phyloP scores from a whole-genome alignment of 441 rosid species.

The Syzygium syzygioides region DNA sequence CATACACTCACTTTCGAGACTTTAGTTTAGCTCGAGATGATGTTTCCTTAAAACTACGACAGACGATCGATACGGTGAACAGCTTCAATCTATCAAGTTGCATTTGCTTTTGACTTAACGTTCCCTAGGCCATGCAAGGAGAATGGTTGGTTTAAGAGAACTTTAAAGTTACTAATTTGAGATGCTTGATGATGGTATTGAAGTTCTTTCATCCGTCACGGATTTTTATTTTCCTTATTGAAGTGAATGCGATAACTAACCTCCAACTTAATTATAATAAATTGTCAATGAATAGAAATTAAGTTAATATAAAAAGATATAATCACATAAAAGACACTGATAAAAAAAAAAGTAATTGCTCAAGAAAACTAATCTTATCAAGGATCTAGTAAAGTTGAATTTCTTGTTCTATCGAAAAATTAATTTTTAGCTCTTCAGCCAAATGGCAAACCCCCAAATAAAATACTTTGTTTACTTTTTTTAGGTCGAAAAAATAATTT shows the following conservation, averaged over 20 bases:
- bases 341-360: fast-evolving
- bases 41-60: not conserved
- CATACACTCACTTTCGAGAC: slow-evolving; percentile 67
- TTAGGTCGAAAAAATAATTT: not conserved
- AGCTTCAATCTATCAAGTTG: not conserved
- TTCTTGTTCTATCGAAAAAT: not conserved
- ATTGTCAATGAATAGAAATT: too few relatives aligned
- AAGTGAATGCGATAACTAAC: too few relatives aligned
- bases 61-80: not conserved
- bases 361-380: not conserved
- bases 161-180: too few relatives aligned
- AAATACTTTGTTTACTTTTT: not conserved
- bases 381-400: not conserved
- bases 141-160: too few relatives aligned
- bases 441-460: not conserved
- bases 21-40: slow-evolving; percentile 19
- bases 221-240: too few relatives aligned
- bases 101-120: too few relatives aligned
- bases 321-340: too few relatives aligned
- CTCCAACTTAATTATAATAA: too few relatives aligned
- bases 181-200: too few relatives aligned
- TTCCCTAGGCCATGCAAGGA: too few relatives aligned
- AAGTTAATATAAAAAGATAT: too few relatives aligned
- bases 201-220: too few relatives aligned
- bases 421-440: not conserved